Evolutionary conservation across 1,284 basidiomycete species (phyloP), one percentile per base, ranked within the genome.

Genomic region (Trichosporon coremiiforme): DNA sequence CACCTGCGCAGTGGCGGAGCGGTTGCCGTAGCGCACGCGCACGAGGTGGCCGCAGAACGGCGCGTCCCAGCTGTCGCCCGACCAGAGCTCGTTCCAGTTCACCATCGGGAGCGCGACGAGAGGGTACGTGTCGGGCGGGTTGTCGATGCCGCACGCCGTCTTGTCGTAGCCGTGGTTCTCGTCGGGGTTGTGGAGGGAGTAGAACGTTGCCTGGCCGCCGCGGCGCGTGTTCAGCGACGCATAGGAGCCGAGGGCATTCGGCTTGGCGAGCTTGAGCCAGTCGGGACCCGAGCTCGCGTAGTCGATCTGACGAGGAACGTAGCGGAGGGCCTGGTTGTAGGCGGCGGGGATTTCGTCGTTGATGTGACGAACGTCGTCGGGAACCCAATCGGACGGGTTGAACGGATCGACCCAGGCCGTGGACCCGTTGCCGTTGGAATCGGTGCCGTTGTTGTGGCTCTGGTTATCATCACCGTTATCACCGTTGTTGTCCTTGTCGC

Each of bases 111-210:
- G 33, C 57, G 57, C 57, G 8, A 62, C 57, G 29, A 62, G 57
- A 15, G 57, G 57, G 57, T 62, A 62, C 31, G 57, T 62, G 57
- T 62, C 57, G 29, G 57, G 57, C 57, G 57, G 57, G 17, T 62
- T 62, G 57, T 35, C 31, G 57, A 62, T n/a, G 29, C 57, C 57
- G 57, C 57, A 62, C 31, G 57, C 57, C 31, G 57, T 62, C 57
- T 62, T 33, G 15, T 17, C 25, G 22, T 53, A 20, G 33, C 66
- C 66, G 64, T 67, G 63, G 69, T 70, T 70, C 69, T 70, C 63
- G 6, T 45, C 60, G 22, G 68, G 68, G 60, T 69, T 64, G 12
- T 13, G 29, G 20, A 69, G 65, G 1, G 33, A 38, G 68, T 66
- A 69, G 60, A 31, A 53, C 17, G 68, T 69, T 17, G 55, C 38